Base-by-base conservation (phyloP, 805 yeast species). In the Kregervanrija fluxuum region DNA sequence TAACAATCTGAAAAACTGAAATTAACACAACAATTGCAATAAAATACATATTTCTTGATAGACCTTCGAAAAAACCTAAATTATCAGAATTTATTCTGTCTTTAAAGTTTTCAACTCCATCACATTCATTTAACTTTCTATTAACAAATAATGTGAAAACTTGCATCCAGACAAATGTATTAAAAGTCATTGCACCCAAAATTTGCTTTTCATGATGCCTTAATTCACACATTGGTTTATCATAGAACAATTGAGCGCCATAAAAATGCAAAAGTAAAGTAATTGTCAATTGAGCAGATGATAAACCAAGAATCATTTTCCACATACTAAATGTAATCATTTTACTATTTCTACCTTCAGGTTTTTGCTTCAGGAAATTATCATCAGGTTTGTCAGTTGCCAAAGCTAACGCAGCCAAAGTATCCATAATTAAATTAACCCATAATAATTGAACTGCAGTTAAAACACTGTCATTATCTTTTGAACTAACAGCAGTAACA, bases 381-480 rank as follows among this genome's bases (percentile, higher is more conserved):
- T 82, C 85, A 55, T 88, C 90, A 0, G 99, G 99, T 55, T 91
- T 90, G 62, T 93, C 99, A 3, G 99, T 93, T 6, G 99, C 99
- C 55, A 93, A 74, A 0, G 99, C 99, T 55, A 93, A 73, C 3
- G 99, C 99, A 3, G 99, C 99, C 50, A 93, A 75, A 0, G 99
- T 93, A 64, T 93, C 99, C 99, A 93, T 93, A 56, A 93, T 93
- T 64, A 93, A 73, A 65, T 93, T 93, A 41, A 93, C 97, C 99
- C 99, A 93, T 50, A 93, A 71, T 53, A 93, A 77, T 68, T 93
- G 99, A 38, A 93, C 99, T 1, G 99, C 99, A 30, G 98, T 91
- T 56, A 93, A 71, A 9, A 93, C 99, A 5, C 97, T 86, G 35
- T 75, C 66, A 52, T 90, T 91, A 40, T 80, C 83, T 28, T 78